Conservation (phyloP, 2,329 filamentous ascomycete genomes). For the Trichoderma cornu-damae region DNA sequence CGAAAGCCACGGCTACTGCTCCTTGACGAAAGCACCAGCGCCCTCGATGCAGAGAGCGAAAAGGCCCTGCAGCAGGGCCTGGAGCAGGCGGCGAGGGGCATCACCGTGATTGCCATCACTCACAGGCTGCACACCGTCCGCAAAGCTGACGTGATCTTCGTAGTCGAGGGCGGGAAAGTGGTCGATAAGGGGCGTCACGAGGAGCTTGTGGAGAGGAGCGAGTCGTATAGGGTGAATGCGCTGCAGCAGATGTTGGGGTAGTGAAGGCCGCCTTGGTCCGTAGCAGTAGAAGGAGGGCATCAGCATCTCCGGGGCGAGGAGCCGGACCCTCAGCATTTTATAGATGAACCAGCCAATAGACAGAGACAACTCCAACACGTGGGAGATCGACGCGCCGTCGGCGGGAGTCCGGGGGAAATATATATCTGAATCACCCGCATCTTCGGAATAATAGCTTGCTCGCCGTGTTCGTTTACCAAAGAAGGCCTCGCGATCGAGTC, state of each 20-base stretch:
- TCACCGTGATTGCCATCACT: conserved; percentile 55
- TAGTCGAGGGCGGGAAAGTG: conserved; percentile 49
- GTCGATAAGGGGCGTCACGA: conserved; percentile 50
- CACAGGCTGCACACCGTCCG: conserved; percentile 54
- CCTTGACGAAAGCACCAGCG: conserved; percentile 76
- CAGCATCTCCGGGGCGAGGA: no score
- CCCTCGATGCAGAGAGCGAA: conserved; percentile 67
- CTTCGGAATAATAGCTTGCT: not conserved
- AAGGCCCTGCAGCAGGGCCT: conserved; percentile 61
- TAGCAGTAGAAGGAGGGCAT: not conserved
- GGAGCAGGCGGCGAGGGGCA: conserved; percentile 49
- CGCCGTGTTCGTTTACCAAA: no score
- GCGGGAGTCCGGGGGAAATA: not conserved
- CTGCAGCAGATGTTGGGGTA: conserved; percentile 44
- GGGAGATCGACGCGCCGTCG: not conserved
- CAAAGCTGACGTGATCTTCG: conserved; percentile 53
- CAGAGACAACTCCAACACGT: conserved; percentile 11
- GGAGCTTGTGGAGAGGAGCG: conserved; percentile 49
- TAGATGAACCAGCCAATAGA: conserved; percentile 15
- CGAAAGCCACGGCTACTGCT: conserved; percentile 67
- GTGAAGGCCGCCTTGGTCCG: conserved; percentile 2
- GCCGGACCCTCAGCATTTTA: no score
- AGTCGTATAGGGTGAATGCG: conserved; percentile 49
- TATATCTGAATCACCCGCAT: not conserved
- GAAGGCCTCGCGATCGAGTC: conserved; percentile 8